phyloP scores from a whole-genome alignment of 2,329 filamentous ascomycete genomes.

The Nothophoma quercina region DNA sequence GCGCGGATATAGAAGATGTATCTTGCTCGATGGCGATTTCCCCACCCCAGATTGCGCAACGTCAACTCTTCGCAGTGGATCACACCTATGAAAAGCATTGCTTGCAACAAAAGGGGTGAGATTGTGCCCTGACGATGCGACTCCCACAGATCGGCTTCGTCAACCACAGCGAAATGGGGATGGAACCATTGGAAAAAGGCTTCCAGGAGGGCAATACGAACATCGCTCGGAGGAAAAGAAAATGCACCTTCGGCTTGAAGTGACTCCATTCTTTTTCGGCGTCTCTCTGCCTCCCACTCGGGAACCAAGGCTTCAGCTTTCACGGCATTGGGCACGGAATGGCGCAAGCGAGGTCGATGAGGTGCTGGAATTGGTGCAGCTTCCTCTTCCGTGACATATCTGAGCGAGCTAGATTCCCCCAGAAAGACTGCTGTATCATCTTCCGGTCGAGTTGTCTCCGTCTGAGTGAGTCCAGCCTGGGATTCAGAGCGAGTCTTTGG shows the following conservation, averaged over 20 bases:
- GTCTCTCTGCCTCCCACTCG: slow-evolving; percentile 47
- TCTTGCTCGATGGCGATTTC: slow-evolving; percentile 60
- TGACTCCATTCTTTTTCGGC: slow-evolving; percentile 45
- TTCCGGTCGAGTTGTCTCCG: slow-evolving; percentile 32
- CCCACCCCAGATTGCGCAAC: slow-evolving; percentile 56
- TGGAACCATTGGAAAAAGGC: slow-evolving; percentile 67
- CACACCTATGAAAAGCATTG: slow-evolving; percentile 63
- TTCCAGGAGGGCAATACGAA: slow-evolving; percentile 55
- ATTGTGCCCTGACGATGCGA: slow-evolving; percentile 53
- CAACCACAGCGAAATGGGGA: slow-evolving; percentile 63
- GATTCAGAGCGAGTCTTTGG: slow-evolving; percentile 21
- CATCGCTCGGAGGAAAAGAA: slow-evolving; percentile 54
- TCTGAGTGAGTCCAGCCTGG: slow-evolving; percentile 17
- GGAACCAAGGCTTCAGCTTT: slow-evolving; percentile 48
- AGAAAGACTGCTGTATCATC: slow-evolving; percentile 49
- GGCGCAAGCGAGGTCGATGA: slow-evolving; percentile 33
- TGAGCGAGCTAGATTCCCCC: slow-evolving; percentile 58
- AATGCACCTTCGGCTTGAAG: slow-evolving; percentile 54
- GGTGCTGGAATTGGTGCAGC: slow-evolving; percentile 35
- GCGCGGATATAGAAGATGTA: slow-evolving; percentile 60
- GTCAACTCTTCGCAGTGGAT: slow-evolving; percentile 60
- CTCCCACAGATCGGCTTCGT: slow-evolving; percentile 55
- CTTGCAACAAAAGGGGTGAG: slow-evolving; percentile 60
- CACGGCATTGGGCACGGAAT: slow-evolving; percentile 44
- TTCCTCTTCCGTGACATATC: slow-evolving; percentile 54